Evolutionary conservation across 2,329 filamentous ascomycete species (phyloP), one percentile per base, ranked within the genome.

Genomic region (Aureobasidium zeae): DNA sequence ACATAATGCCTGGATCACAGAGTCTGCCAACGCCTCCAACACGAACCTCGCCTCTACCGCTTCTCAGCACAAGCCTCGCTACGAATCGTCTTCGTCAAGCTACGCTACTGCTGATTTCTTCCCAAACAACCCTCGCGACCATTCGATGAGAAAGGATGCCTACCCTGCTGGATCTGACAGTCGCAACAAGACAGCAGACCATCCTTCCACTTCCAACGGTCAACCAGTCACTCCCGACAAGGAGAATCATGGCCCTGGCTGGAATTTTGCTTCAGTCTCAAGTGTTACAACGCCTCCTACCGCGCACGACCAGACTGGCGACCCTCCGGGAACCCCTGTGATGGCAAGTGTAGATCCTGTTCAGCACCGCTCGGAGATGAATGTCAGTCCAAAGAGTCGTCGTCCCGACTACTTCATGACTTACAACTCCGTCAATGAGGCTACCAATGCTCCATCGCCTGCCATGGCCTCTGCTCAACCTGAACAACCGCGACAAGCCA

Each of bases 81-180:
- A 50, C 19, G 31, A 49, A 45, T 60, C 59, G 5, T 63, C 60
- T 45, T 47, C 55, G n/a, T 56, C 60, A 8, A 63, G 61, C 49
- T 58, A 61, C 45, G 53, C 53, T 22, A 64, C 61, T 9, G 56
- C 57, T 15, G 60, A 63, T 48, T 64, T 64, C 55, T 64, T 64
- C 46, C 61, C 61, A 8, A 52, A 51, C 48, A 60, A 64, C 45
- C 57, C 61, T 19, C 51, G 52, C 22, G 59, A 63, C 13, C 59
- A 62, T 41, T 63, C 61, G 5, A 55, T 55, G 31, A 56, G 55
- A 20, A 58, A 57, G 39, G 50, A 61, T 19, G 52, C 52, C 11
- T 58, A 58, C 37, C 51, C 53, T 9, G 34, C 48, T 5, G 19
- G 5, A 7, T 17, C 26, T 15, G 24, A 37, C 17, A 41, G 36